phyloP scores from a whole-genome alignment of 164 flowering plant species.

The Macadamia tetraphylla region DNA sequence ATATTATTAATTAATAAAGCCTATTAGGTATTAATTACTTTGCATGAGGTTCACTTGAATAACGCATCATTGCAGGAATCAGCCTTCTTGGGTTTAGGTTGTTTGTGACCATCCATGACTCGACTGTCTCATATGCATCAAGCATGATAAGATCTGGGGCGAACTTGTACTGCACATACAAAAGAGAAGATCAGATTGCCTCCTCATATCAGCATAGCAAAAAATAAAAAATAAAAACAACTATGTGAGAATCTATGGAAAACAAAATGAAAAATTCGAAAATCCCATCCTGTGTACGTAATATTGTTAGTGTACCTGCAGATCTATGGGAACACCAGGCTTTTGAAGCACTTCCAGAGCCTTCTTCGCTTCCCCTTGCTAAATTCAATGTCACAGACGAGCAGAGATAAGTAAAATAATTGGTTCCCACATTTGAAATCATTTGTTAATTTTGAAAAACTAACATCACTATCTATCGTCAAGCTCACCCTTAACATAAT shows the following conservation, averaged over 20 bases:
- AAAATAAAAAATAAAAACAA: not conserved
- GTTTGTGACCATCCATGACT: constrained; percentile 86
- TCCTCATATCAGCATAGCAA: too few relatives aligned
- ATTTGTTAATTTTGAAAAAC: too few relatives aligned
- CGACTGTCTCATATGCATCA: constrained; percentile 99
- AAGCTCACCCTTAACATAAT: too few relatives aligned
- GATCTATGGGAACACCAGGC: constrained; percentile 69
- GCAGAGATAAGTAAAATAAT: not conserved
- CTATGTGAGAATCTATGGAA: not conserved
- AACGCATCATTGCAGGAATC: constrained; percentile 99
- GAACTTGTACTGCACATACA: constrained; percentile 84
- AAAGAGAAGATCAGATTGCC: too few relatives aligned
- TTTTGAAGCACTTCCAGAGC: constrained; percentile 93
- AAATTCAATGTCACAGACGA: constrained; percentile 6
- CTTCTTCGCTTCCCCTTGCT: constrained; percentile 99
- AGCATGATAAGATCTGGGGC: constrained; percentile 97
- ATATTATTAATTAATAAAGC: not conserved
- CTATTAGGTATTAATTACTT: constrained; percentile 47
- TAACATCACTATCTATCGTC: too few relatives aligned
- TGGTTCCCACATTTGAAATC: not conserved
- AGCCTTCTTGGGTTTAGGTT: constrained; percentile 86
- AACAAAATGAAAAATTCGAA: not conserved
- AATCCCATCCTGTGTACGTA: not conserved
- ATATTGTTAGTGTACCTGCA: constrained; percentile 82
- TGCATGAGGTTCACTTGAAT: constrained; percentile 98